Conservation (phyloP, 169 alveolate species). For the Plasmodium relictum region DNA sequence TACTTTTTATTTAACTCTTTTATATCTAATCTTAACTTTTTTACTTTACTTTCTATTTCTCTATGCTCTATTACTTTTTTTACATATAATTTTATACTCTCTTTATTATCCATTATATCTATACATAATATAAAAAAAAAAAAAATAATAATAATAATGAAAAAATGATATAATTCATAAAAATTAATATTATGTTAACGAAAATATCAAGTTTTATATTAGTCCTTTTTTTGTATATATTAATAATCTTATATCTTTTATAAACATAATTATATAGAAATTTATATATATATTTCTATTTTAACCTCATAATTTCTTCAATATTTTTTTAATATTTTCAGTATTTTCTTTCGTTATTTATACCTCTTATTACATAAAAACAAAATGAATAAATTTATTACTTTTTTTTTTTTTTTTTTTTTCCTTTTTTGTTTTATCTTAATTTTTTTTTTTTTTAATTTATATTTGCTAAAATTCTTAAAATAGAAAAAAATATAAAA, state of each 20-base stretch:
- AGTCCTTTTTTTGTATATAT: no score
- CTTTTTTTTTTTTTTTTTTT: not conserved
- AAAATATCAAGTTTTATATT: no score
- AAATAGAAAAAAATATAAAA: no score
- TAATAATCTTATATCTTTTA: no score
- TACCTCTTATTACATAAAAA: slow-evolving; percentile 14
- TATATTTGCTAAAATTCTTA: no score
- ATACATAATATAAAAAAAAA: not conserved
- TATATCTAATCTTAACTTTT: slow-evolving; percentile 82
- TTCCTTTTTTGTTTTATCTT: not conserved
- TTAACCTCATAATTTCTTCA: slow-evolving; percentile 41
- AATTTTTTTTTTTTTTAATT: no score
- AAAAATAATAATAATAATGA: not conserved
- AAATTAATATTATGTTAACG: not conserved
- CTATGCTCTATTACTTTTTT: slow-evolving; percentile 83
- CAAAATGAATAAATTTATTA: not conserved
- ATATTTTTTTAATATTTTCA: not conserved
- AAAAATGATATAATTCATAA: not conserved
- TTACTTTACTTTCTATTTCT: slow-evolving; percentile 82
- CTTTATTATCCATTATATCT: slow-evolving; percentile 71
- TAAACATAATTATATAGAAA: not conserved
- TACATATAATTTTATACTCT: slow-evolving; percentile 75
- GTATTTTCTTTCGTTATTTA: not conserved
- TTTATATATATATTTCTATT: not conserved
- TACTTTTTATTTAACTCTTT: slow-evolving; percentile 87